Conservation (phyloP, 164 flowering plant genomes). For the Annona squamosa region DNA sequence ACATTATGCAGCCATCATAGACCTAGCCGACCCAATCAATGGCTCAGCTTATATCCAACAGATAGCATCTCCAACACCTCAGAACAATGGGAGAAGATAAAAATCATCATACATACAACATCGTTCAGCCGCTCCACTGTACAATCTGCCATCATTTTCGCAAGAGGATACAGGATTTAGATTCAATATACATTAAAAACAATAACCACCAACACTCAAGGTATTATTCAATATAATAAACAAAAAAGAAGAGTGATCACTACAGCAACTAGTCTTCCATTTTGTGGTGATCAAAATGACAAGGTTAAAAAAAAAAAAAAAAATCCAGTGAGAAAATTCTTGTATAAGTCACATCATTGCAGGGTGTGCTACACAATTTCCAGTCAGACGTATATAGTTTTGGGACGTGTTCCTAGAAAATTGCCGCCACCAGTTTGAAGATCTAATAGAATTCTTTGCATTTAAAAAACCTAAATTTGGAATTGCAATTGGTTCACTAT, state of each 20-base stretch:
- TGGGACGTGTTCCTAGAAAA: no score
- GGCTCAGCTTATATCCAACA: background rate
- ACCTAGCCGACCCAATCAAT: background rate
- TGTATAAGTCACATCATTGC: background rate
- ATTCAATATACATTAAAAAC: background rate
- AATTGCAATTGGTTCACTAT: background rate
- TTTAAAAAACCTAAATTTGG: background rate
- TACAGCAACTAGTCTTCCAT: no score
- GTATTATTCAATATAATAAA: background rate
- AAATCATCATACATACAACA: background rate
- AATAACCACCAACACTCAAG: background rate
- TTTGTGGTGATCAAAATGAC: background rate
- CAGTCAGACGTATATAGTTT: no score
- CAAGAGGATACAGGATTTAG: background rate
- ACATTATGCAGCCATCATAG: background rate
- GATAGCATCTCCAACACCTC: background rate
- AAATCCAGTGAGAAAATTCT: background rate
- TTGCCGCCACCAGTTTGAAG: background rate
- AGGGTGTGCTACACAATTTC: no score
- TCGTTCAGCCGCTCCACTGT: background rate
- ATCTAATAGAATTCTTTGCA: background rate
- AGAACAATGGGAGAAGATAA: background rate
- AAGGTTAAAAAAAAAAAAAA: background rate
- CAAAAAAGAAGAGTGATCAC: background rate
- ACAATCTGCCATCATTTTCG: constrained; percentile 1